A percentile compares a stretch with the other conserved stretches of the same genome.
These are phyloP conservation scores for Plenodomus tracheiphilus DNA, from an alignment of 2,329 filamentous ascomycete species.

Conservation along the genomic window DNA sequence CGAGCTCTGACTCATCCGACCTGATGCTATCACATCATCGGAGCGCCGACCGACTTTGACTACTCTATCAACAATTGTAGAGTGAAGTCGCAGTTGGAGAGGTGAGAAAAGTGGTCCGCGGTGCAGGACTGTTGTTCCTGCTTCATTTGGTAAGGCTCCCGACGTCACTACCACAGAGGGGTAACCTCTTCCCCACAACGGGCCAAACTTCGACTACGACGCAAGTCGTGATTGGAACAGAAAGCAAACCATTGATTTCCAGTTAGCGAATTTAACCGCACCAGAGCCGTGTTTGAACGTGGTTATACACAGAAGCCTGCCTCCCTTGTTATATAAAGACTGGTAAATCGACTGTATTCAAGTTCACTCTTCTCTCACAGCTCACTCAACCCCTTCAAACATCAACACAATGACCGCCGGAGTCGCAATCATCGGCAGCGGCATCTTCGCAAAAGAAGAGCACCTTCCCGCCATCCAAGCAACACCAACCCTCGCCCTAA, in stretches of 20 bases:
- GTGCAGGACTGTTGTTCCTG: constrained; percentile 14
- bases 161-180: constrained; percentile 20
- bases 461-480: constrained; percentile 66
- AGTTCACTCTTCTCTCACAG: not conserved
- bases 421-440: constrained; percentile 65
- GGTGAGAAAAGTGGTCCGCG: not conserved
- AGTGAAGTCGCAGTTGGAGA: not conserved
- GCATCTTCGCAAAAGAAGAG: constrained; percentile 64
- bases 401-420: constrained; percentile 45
- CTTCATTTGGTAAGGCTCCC: constrained; percentile 17
- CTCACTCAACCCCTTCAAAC: not conserved
- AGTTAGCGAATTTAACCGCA: constrained; percentile 22
- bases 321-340: not conserved
- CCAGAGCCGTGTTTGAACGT: constrained; percentile 5
- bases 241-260: not conserved
- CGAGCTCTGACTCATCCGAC: too few species aligned
- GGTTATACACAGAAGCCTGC: not conserved
- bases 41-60: too few species aligned
- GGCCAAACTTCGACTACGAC: not conserved
- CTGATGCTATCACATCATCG: too few species aligned
- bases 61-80: too few species aligned
- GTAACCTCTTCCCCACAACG: constrained; percentile 13
- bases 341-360: not conserved
- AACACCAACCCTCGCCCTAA: constrained; percentile 57
- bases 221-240: constrained; percentile 11